phyloP scores from a whole-genome alignment of 164 flowering plant genomes.

The Aristolochia contorta region DNA sequence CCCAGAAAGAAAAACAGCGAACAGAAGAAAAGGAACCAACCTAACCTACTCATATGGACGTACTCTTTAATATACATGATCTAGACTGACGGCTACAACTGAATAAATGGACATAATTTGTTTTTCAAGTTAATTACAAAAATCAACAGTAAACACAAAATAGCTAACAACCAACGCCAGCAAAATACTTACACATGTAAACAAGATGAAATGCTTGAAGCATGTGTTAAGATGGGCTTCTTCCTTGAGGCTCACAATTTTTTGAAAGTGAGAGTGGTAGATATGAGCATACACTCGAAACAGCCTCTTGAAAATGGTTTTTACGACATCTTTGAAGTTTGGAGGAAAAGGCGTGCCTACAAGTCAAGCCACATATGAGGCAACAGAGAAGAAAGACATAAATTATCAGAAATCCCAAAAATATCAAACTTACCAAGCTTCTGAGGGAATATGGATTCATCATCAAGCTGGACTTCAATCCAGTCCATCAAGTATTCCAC shows the following conservation, averaged over 20 bases:
- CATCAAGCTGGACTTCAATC: constrained; percentile 93
- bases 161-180: background rate
- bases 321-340: constrained; percentile 93
- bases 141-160: too few relatives aligned
- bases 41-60: too few relatives aligned
- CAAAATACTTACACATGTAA: constrained; percentile 70
- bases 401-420: background rate
- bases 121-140: too few relatives aligned
- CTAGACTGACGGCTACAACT: too few relatives aligned
- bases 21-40: too few relatives aligned
- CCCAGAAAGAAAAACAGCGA: too few relatives aligned
- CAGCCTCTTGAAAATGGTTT: constrained; percentile 91
- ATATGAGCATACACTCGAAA: constrained; percentile 99
- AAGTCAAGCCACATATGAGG: constrained; percentile 1
- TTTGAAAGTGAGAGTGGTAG: constrained; percentile 94
- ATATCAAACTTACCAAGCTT: constrained; percentile 59
- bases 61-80: too few relatives aligned
- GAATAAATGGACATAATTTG: too few relatives aligned
- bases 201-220: constrained; percentile 98
- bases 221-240: constrained; percentile 99
- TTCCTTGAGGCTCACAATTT: constrained; percentile 94
- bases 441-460: constrained; percentile 95
- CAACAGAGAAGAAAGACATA: background rate
- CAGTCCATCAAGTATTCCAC: constrained; percentile 99
- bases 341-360: constrained; percentile 90